Conservation (phyloP, 2,329 filamentous ascomycete genomes). For the Pseudogymnoascus sp. region DNA sequence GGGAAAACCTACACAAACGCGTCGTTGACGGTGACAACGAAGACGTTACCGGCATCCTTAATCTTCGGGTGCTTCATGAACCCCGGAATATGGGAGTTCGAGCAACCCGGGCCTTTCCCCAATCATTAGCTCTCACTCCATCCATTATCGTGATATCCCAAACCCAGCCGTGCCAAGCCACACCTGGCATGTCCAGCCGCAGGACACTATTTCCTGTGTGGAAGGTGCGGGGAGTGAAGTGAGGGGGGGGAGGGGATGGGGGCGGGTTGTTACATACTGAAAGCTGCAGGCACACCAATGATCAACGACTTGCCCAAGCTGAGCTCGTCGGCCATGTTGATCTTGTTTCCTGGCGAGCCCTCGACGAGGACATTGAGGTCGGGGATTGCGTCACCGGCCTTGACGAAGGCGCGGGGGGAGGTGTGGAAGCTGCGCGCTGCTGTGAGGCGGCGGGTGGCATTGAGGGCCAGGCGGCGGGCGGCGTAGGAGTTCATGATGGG, state of each 20-base stretch:
- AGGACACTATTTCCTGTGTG: conserved; percentile 7
- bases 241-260: no score
- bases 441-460: conserved; percentile 11
- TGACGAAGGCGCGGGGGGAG: conserved; percentile 54
- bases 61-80: conserved; percentile 75
- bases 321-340: conserved; percentile 76
- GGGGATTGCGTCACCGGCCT: conserved; percentile 73
- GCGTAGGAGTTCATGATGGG: conserved; percentile 1
- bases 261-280: conserved; percentile 41
- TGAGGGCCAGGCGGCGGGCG: not conserved
- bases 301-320: conserved; percentile 65
- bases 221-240: not conserved
- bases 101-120: conserved; percentile 48
- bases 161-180: conserved; percentile 41
- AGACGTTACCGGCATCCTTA: conserved; percentile 73
- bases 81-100: conserved; percentile 68
- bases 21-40: conserved; percentile 89
- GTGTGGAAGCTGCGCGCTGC: conserved; percentile 49
- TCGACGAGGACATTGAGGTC: conserved; percentile 70
- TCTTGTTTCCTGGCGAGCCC: conserved; percentile 81
- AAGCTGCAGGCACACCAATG: conserved; percentile 76
- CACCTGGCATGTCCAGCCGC: not conserved
- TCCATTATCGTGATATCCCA: conserved; percentile 14
- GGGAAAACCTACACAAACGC: conserved; percentile 68
- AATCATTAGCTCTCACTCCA: not conserved